phyloP scores from a whole-genome alignment of 1,284 basidiomycete species.

The Vanrija sp. region DNA sequence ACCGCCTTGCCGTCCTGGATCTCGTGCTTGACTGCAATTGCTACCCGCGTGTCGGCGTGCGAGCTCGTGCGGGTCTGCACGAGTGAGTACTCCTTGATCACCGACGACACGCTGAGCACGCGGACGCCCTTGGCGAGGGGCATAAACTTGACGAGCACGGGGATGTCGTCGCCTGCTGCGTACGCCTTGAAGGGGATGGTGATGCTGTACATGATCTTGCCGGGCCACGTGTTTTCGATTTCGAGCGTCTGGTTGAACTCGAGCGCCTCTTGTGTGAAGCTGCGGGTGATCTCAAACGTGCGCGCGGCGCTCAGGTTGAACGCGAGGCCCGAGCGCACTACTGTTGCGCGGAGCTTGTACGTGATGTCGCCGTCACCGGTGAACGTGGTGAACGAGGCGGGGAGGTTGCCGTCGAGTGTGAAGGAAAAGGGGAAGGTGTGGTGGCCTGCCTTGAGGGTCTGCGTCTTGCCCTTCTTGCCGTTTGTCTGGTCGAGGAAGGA shows the following conservation, averaged over 20 bases:
- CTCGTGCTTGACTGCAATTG: conserved; percentile 66
- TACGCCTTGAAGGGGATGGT: conserved; percentile 61
- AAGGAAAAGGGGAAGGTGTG: conserved; percentile 71
- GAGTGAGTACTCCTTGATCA: conserved; percentile 66
- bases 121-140: conserved; percentile 78
- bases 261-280: conserved; percentile 73
- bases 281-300: conserved; percentile 66
- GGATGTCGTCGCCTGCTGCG: conserved; percentile 79
- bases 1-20: conserved; percentile 61
- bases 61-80: conserved; percentile 60
- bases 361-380: conserved; percentile 60
- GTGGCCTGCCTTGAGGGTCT: conserved; percentile 68
- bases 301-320: conserved; percentile 67
- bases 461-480: conserved; percentile 68
- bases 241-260: conserved; percentile 94
- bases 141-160: conserved; percentile 77
- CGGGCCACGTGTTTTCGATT: conserved; percentile 90
- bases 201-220: conserved; percentile 87
- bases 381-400: conserved; percentile 65
- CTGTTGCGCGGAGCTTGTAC: conserved; percentile 83
- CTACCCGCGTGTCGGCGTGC: conserved; percentile 63
- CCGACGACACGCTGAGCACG: conserved; percentile 64
- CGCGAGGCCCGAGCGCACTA: conserved; percentile 60
- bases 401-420: conserved; percentile 75
- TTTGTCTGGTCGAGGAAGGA: conserved; percentile 53